A percentile compares a stretch with the other conserved stretches of the same genome.
phyloP scores from a whole-genome alignment of 2,329 filamentous ascomycete genomes.

The Conoideocrella luteorostrata region DNA sequence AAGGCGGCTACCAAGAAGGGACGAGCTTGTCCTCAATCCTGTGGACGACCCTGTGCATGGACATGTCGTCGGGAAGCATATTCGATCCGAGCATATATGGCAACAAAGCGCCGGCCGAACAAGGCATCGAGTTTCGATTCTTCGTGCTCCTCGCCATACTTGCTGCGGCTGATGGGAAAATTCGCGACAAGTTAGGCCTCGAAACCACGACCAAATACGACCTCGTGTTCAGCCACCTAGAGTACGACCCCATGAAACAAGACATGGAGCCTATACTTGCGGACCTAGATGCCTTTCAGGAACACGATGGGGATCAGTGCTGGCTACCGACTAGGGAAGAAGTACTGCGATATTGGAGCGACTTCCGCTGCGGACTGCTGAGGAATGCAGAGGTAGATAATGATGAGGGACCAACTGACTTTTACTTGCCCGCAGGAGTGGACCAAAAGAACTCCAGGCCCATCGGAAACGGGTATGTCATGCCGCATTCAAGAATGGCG shows the following conservation, averaged over 20 bases:
- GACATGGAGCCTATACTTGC: constrained; percentile 13
- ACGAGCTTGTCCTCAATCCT: constrained; percentile 13
- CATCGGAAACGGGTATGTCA: constrained; percentile 14
- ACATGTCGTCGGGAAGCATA: constrained; percentile 16
- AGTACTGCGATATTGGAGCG: constrained; percentile 15
- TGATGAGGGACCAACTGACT: constrained; percentile 13
- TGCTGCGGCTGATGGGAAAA: constrained; percentile 27
- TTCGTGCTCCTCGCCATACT: constrained; percentile 18
- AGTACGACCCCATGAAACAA: constrained; percentile 16
- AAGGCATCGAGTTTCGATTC: constrained; percentile 15
- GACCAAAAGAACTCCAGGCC: constrained; percentile 12
- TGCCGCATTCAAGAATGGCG: constrained; percentile 11
- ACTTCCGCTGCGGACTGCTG: constrained; percentile 14
- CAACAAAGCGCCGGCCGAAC: constrained; percentile 12
- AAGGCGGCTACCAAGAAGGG: constrained; percentile 1
- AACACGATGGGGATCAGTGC: constrained; percentile 12
- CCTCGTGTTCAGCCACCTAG: constrained; percentile 7
- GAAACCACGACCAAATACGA: constrained; percentile 8
- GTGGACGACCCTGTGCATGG: constrained; percentile 21
- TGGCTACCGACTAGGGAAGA: constrained; percentile 14
- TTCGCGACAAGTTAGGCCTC: constrained; percentile 23
- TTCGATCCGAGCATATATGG: constrained; percentile 13
- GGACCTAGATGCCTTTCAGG: constrained; percentile 13
- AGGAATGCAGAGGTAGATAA: constrained; percentile 12
- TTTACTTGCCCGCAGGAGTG: constrained; percentile 14